Evolutionary conservation across 2,329 filamentous ascomycete species (phyloP), one percentile per base, ranked within the genome.

Genomic region (Colletotrichum sp.): DNA sequence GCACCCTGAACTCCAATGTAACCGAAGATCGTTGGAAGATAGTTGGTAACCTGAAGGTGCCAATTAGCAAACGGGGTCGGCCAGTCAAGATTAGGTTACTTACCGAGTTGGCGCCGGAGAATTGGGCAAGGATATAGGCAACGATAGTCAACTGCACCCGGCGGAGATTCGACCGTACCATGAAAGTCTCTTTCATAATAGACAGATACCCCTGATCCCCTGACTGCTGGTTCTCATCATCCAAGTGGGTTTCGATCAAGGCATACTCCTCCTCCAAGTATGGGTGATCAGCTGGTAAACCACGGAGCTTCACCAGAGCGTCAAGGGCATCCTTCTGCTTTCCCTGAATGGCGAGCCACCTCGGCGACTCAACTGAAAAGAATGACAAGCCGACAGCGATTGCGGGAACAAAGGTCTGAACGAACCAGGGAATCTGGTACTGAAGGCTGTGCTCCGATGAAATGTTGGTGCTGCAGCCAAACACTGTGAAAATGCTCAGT

Each of bases 31-130:
- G 30, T 64, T 48, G 39, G 26, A 3, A 87, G 79, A 6, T 64
- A 64, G n/a, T 64, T 64, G 30, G 60, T 64, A 13, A 64, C 55
- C 55, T 28, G 26, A 26, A 59, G n/a, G 13, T 22, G n/a, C 44
- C 16, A 16, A 18, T 59, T 6, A 59, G 22, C 16, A 66, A 87
- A 85, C 9, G 88, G 80, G 24, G 78, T 82, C 0, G 80, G 77
- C 1, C 79, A 79, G 0, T 82, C 82, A 2, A 80, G 9, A 18
- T 34, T 2, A 24, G 16, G 18, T 9, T 7, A 15, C 12, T 18
- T 62, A 89, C 84, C 2, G 83, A 82, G 79, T 86, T 86, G 52
- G 86, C 86, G 12, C 87, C 85, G 1, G 85, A 86, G 59, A 88
- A 83, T 77, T 89, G 85, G 1, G 87, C 80, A 15, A 88, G 80